A percentile compares a stretch with the other conserved stretches of the same genome.
Conservation (phyloP, 1,284 basidiomycete species). For the Apiotrichum mycotoxinovorans region DNA sequence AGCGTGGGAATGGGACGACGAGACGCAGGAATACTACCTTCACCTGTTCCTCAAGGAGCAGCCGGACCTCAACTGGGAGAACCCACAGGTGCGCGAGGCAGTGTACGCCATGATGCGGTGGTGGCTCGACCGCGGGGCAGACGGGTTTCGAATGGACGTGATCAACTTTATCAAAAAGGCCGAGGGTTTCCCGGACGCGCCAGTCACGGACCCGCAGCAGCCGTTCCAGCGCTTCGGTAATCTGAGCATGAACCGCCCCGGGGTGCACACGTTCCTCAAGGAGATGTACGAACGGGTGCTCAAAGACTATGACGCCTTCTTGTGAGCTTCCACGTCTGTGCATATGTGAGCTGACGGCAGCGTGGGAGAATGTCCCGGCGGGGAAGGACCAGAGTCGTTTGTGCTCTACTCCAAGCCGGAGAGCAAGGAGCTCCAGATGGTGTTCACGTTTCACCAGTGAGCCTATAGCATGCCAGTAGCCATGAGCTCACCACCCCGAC, state of each 20-base stretch:
- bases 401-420: conserved; percentile 60
- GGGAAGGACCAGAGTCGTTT: conserved; percentile 7
- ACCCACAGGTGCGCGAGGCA: conserved; percentile 40
- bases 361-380: conserved; percentile 16
- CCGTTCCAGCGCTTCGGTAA: conserved; percentile 53
- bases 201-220: conserved; percentile 54
- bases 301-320: conserved; percentile 18
- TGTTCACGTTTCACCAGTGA: conserved; percentile 49
- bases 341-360: background rate
- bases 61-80: conserved; percentile 52
- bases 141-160: conserved; percentile 33
- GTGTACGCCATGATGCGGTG: conserved; percentile 50
- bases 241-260: conserved; percentile 53
- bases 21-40: conserved; percentile 50
- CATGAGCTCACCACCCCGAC: conserved; percentile 50
- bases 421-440: conserved; percentile 53
- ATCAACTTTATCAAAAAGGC: conserved; percentile 49
- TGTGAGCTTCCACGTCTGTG: background rate
- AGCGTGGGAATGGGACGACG: conserved; percentile 53
- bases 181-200: conserved; percentile 63
- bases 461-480: conserved; percentile 32
- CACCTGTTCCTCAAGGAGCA: conserved; percentile 42
- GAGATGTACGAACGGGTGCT: conserved; percentile 64
- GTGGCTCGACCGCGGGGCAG: conserved; percentile 53
- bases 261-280: conserved; percentile 64